Conservation (phyloP, 2,329 filamentous ascomycete species). For the Phaeosphaeria sp. region DNA sequence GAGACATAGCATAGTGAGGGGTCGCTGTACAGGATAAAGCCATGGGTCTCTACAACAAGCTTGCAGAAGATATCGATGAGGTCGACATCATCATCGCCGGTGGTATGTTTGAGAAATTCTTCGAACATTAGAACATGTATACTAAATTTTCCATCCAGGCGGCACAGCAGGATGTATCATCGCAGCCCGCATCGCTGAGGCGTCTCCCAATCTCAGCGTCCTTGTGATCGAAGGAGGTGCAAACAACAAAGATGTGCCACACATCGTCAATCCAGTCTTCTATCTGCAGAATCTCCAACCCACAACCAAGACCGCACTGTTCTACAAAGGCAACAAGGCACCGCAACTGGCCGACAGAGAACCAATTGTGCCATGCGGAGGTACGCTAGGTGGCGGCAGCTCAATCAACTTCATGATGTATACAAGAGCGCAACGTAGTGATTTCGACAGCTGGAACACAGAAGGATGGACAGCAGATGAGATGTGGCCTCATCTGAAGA, state of each 20-base stretch:
- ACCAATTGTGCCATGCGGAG: conserved; percentile 52
- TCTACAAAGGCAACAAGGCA: conserved; percentile 59
- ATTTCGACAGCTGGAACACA: conserved; percentile 62
- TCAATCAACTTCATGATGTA: conserved; percentile 54
- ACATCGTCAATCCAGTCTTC: conserved; percentile 60
- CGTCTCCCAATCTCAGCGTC: conserved; percentile 58
- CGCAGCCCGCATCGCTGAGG: conserved; percentile 59
- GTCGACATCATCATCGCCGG: conserved; percentile 62
- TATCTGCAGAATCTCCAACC: conserved; percentile 59
- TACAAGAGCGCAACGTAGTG: conserved; percentile 53
- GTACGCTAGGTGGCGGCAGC: conserved; percentile 67
- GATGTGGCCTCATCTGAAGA: conserved; percentile 61
- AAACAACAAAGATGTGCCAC: conserved; percentile 60
- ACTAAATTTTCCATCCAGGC: conserved; percentile 13
- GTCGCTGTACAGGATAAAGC: background rate
- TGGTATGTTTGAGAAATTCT: conserved; percentile 35
- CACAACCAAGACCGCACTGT: conserved; percentile 58
- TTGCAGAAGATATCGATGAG: conserved; percentile 50
- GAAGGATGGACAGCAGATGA: conserved; percentile 61
- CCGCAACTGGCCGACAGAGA: conserved; percentile 56
- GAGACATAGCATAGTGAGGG: background rate
- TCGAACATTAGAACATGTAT: background rate
- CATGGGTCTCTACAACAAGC: conserved; percentile 43
- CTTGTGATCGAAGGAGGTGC: conserved; percentile 62
- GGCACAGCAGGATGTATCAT: conserved; percentile 32